Evolutionary conservation across 2,329 filamentous ascomycete genomes (phyloP).

Genomic region (Aspergillus calidoustus): DNA sequence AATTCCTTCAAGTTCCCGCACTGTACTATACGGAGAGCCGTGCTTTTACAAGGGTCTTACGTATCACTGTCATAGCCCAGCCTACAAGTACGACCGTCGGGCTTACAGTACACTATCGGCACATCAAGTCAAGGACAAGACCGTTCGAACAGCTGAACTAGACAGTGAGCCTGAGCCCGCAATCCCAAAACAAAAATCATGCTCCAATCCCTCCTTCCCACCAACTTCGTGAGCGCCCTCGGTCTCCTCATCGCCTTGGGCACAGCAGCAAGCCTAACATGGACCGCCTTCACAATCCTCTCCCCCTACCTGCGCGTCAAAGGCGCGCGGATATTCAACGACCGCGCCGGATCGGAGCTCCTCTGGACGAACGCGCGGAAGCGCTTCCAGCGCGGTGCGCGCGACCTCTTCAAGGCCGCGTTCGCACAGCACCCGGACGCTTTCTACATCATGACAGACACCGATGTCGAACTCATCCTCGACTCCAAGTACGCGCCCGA

Average conservation of each 20-base stretch:
- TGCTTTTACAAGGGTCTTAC: neutral
- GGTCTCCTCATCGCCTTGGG: neutral
- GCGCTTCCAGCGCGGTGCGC: constrained; percentile 4
- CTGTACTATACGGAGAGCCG: neutral
- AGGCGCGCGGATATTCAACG: neutral
- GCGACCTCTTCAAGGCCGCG: constrained; percentile 3
- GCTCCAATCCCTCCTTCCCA: neutral
- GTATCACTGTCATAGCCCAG: neutral
- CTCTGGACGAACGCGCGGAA: constrained; percentile 6
- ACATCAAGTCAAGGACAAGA: neutral
- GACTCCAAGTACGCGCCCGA: neutral
- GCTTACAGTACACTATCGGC: neutral
- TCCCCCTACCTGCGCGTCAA: neutral
- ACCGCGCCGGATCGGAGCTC: neutral
- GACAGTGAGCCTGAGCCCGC: neutral
- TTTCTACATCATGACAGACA: constrained; percentile 4
- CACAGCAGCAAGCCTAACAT: neutral
- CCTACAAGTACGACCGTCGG: neutral
- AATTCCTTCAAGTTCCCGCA: neutral
- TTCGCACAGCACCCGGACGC: neutral
- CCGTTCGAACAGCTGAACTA: neutral
- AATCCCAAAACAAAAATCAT: neutral
- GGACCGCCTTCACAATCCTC: neutral
- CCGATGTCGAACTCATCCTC: neutral
- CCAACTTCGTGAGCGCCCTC: neutral